Evolutionary conservation across 495 filamentous ascomycete genomes (phyloP), one percentile per base, ranked within the genome.

Genomic region (Aspergillus carlsbadensis): DNA sequence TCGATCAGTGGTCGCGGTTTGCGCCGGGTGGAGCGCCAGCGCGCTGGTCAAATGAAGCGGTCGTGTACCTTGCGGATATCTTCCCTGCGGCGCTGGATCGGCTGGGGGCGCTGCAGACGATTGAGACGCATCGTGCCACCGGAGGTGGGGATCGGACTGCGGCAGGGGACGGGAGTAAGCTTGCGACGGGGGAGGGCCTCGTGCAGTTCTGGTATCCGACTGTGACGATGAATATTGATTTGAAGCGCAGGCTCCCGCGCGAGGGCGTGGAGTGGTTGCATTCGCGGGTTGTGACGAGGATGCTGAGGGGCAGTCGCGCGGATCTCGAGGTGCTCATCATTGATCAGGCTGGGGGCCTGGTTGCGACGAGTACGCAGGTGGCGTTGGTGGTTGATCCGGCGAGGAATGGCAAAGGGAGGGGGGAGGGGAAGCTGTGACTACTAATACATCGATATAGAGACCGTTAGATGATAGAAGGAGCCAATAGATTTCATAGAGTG

Each of bases 141-240:
- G n/a, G n/a, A n/a, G n/a, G n/a, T n/a, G n/a, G n/a, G n/a, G n/a
- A n/a, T 29, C 57, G 56, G 50, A 81, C 52, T 20, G 46, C 29
- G 18, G n/a, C 20, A 24, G 14, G 18, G 10, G 14, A 42, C 21
- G 33, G n/a, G 8, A 15, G 10, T 21, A 34, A 77, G 44, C 10
- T 14, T 18, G 40, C 3, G 6, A 26, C 15, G 44, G 22, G 50
- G 47, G 6, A n/a, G 20, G 17, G 33, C 41, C 59, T 47, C 35
- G 62, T 56, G n/a, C 59, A 59, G 31, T 76, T 76, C 56, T 89
- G 87, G 87, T 88, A 88, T 67, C 86, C 85, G 0, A 90, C 86
- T 0, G 56, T 89, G 8, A 67, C 83, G 10, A 69, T 87, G 62
- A 80, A 79, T 35, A 24, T 85, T 13, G 82, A 86, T 40, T 58